Evolutionary conservation across 1,284 basidiomycete genomes (phyloP).

Genomic region (Cutaneotrichosporon sp.): DNA sequence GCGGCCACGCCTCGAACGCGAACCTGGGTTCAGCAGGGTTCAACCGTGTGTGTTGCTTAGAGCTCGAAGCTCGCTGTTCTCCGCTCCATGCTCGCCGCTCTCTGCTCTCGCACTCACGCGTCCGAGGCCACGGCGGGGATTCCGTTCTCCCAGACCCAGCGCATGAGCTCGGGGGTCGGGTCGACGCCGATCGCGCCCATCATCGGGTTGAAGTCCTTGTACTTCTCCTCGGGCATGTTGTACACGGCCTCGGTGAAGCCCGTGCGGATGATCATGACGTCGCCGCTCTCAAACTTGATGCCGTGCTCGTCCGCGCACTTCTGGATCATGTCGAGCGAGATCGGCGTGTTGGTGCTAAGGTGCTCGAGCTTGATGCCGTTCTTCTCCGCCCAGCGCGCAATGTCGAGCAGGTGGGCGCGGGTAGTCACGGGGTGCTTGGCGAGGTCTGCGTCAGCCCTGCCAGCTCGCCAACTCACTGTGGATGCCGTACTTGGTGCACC

Average conservation of each 20-base stretch:
- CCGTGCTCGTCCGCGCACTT: slow-evolving; percentile 34
- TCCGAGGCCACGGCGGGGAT: slow-evolving; percentile 55
- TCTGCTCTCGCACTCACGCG: slow-evolving; percentile 20
- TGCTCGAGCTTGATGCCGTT: slow-evolving; percentile 43
- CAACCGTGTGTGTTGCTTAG: too few relatives aligned
- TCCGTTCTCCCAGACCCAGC: slow-evolving; percentile 55
- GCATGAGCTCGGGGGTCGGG: slow-evolving; percentile 41
- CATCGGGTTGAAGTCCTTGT: slow-evolving; percentile 10
- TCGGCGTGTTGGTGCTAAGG: slow-evolving; percentile 32
- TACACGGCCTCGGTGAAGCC: slow-evolving; percentile 51
- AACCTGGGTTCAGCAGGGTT: slow-evolving; percentile 24
- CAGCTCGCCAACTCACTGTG: slow-evolving; percentile 17
- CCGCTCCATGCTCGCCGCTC: too few relatives aligned
- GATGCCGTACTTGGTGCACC: slow-evolving; percentile 10
- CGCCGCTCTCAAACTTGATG: slow-evolving; percentile 40
- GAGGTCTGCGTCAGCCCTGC: slow-evolving; percentile 13
- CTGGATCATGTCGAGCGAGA: slow-evolving; percentile 33
- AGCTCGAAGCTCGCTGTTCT: too few relatives aligned
- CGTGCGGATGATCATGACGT: slow-evolving; percentile 51
- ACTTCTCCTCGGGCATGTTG: slow-evolving; percentile 5
- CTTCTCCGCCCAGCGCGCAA: slow-evolving; percentile 35
- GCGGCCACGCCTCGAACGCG: slow-evolving; percentile 39
- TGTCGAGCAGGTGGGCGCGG: slow-evolving; percentile 25
- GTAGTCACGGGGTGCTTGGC: slow-evolving; percentile 22
- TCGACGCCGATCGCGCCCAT: slow-evolving; percentile 32